phyloP scores from a whole-genome alignment of 1,139 yeast genomes.

The Diutina ranongensis region DNA sequence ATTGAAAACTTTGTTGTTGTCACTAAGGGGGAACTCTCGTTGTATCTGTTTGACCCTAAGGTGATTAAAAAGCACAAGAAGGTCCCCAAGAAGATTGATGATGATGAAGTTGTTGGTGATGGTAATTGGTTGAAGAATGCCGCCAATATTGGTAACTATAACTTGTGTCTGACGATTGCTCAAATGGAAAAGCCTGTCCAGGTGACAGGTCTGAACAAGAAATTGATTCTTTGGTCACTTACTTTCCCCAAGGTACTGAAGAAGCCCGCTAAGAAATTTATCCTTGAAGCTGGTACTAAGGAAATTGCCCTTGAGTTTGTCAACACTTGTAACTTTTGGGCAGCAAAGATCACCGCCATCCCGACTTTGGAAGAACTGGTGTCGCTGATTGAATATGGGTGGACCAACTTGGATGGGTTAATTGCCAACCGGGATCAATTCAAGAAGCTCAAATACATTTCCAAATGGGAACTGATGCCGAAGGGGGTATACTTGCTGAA shows the following conservation, averaged over 20 bases:
- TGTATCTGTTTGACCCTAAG: conserved; percentile 42
- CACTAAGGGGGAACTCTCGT: conserved; percentile 43
- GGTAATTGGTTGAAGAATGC: conserved; percentile 58
- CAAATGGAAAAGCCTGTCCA: conserved; percentile 20
- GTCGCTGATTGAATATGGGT: conserved; percentile 73
- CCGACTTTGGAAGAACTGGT: conserved; percentile 55
- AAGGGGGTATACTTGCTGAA: conserved; percentile 32
- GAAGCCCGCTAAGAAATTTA: conserved; percentile 22
- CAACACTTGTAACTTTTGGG: conserved; percentile 82
- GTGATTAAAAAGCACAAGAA: conserved; percentile 30
- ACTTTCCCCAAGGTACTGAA: conserved; percentile 28
- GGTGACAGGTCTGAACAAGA: conserved; percentile 9
- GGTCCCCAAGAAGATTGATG: conserved; percentile 17
- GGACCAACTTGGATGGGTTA: conserved; percentile 43
- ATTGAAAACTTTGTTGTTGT: conserved; percentile 43
- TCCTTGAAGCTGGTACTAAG: conserved; percentile 50
- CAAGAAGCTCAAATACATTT: conserved; percentile 24
- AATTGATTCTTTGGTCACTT: conserved; percentile 21
- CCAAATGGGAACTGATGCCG: conserved; percentile 32
- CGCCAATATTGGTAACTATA: conserved; percentile 35
- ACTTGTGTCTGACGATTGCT: conserved; percentile 40
- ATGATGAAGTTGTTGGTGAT: conserved; percentile 36
- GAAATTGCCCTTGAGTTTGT: conserved; percentile 65
- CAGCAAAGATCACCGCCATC: conserved; percentile 70
- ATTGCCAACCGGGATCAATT: conserved; percentile 20